These are phyloP conservation scores for Allomyces macrogynus DNA, from an alignment of 192 early-diverging fungal species.

Conservation along the genomic window DNA sequence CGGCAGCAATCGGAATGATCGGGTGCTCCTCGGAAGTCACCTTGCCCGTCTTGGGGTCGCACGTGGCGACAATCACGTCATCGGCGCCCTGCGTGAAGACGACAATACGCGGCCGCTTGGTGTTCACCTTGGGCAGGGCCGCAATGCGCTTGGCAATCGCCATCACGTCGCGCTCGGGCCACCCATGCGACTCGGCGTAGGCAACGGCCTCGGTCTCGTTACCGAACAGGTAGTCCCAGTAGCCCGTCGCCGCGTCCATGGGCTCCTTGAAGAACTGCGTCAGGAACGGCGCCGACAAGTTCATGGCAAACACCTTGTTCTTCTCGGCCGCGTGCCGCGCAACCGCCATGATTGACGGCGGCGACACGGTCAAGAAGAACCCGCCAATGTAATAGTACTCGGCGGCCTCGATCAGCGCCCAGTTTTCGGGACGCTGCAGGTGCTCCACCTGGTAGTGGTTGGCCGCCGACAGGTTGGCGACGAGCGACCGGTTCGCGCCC, in stretches of 20 bases:
- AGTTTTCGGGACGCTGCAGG: conserved; percentile 50
- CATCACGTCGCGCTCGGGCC: conserved; percentile 42
- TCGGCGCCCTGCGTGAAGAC: conserved; percentile 80
- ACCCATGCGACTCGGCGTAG: conserved; percentile 51
- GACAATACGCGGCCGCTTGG: conserved; percentile 51
- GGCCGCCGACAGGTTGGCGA: conserved; percentile 87
- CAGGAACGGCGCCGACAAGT: conserved; percentile 91
- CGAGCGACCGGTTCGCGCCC: conserved; percentile 52
- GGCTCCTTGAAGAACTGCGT: conserved; percentile 77
- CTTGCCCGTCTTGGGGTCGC: conserved; percentile 37
- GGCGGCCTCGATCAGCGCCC: conserved; percentile 68
- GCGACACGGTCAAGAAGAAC: conserved; percentile 85
- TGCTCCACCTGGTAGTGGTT: conserved; percentile 61
- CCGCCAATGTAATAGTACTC: conserved; percentile 84
- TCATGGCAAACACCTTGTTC: conserved; percentile 75
- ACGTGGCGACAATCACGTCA: conserved; percentile 43
- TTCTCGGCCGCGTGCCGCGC: conserved; percentile 70
- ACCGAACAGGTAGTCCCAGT: conserved; percentile 85
- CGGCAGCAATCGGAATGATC: conserved; percentile 29
- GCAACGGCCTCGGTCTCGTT: conserved; percentile 91
- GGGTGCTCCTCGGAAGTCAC: conserved; percentile 38
- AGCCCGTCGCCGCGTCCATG: conserved; percentile 55
- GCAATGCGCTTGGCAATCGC: conserved; percentile 65
- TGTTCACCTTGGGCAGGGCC: conserved; percentile 58
- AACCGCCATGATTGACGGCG: conserved; percentile 57